Conservation (phyloP, 2,329 filamentous ascomycete genomes). For the Coniochaeta prunicola region DNA sequence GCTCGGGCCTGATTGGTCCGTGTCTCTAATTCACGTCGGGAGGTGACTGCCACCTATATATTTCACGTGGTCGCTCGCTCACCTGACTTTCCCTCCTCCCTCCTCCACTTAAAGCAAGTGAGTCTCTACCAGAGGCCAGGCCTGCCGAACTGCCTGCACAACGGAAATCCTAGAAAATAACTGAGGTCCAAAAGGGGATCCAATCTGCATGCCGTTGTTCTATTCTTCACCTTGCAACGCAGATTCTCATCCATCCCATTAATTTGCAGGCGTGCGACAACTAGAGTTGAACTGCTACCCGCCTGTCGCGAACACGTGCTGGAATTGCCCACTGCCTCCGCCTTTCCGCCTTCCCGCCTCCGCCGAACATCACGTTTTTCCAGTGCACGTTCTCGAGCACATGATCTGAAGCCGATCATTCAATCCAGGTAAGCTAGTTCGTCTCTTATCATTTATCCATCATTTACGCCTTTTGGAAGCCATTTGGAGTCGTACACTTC, state of each 20-base stretch:
- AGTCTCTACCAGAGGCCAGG: neutral
- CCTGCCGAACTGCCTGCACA: neutral
- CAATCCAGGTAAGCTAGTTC: neutral
- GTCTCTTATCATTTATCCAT: neutral
- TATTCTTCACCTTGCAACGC: neutral
- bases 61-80: conserved; percentile 8
- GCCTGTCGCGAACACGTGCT: conserved; percentile 5
- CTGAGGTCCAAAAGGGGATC: neutral
- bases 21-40: neutral
- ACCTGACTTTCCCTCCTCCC: conserved; percentile 7
- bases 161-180: neutral
- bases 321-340: neutral
- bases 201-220: neutral
- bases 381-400: conserved; percentile 4
- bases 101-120: conserved; percentile 4
- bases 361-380: conserved; percentile 5
- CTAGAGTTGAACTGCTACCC: neutral
- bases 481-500: no score
- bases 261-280: no score
- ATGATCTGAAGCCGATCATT: conserved; percentile 3
- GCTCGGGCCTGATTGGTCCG: neutral
- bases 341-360: neutral
- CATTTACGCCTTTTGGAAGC: neutral
- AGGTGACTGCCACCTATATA: conserved; percentile 2
- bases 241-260: neutral